These are phyloP conservation scores for Gnomoniopsis smithogilvyi DNA, from an alignment of 2,329 filamentous ascomycete genomes.

Conservation along the genomic window DNA sequence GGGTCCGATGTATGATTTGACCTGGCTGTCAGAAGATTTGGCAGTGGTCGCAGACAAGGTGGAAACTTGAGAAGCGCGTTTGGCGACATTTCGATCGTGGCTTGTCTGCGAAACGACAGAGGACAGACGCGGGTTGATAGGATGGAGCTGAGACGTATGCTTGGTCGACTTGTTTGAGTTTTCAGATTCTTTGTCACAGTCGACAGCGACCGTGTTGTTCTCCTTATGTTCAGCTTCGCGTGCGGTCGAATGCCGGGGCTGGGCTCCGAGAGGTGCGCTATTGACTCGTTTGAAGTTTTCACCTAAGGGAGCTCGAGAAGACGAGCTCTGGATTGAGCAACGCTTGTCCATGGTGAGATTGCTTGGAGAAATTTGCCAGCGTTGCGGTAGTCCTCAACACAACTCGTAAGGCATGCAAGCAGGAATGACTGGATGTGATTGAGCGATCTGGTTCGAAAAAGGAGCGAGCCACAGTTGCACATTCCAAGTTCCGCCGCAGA, in stretches of 20 bases:
- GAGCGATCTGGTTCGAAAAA: not conserved
- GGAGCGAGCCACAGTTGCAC: too few relatives aligned
- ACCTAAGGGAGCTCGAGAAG: conserved; percentile 9
- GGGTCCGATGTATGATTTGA: conserved; percentile 79
- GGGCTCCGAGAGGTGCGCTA: conserved; percentile 1
- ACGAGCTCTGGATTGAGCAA: not conserved
- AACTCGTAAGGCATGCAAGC: not conserved
- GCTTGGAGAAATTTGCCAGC: not conserved
- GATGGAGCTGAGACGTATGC: conserved; percentile 1
- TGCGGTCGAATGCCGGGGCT: not conserved
- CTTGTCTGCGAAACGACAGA: conserved; percentile 29
- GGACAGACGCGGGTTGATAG: conserved; percentile 28
- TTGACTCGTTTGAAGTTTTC: conserved; percentile 14
- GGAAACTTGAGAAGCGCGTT: conserved; percentile 37
- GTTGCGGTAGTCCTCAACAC: conserved; percentile 3
- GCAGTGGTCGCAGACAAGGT: conserved; percentile 32
- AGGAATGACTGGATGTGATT: not conserved
- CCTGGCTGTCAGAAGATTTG: conserved; percentile 26
- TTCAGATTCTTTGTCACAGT: not conserved
- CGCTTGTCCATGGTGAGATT: conserved; percentile 12
- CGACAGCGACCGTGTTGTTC: conserved; percentile 5
- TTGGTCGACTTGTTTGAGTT: conserved; percentile 3
- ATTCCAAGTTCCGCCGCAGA: too few relatives aligned
- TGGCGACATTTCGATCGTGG: conserved; percentile 26
- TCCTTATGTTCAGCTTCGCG: conserved; percentile 15